Conservation (phyloP, 129 eudicot species). For the Tagetes patula region DNA sequence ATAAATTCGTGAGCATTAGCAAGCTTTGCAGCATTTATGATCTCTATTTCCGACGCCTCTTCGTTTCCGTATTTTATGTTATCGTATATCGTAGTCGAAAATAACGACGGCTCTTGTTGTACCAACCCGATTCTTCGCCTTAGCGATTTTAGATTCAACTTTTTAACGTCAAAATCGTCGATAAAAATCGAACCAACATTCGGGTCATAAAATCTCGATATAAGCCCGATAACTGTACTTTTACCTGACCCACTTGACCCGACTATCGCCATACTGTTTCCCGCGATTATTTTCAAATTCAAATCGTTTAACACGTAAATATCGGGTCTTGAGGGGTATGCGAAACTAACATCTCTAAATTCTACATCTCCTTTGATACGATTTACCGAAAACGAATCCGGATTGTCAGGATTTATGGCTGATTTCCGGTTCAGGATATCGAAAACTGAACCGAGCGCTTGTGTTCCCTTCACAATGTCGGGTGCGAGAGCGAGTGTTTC, state of each 20-base stretch:
- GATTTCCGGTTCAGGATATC: slow-evolving; percentile 60
- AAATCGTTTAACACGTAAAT: slow-evolving; percentile 49
- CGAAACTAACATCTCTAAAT: slow-evolving; percentile 58
- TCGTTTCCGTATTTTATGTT: slow-evolving; percentile 66
- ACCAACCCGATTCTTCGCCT: slow-evolving; percentile 68
- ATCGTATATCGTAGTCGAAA: slow-evolving; percentile 71
- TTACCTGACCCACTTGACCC: slow-evolving; percentile 93
- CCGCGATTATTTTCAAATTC: slow-evolving; percentile 46
- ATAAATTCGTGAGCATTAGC: slow-evolving; percentile 82
- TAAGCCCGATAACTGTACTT: slow-evolving; percentile 56
- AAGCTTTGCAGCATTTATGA: slow-evolving; percentile 64
- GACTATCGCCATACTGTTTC: slow-evolving; percentile 65
- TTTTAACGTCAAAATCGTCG: slow-evolving; percentile 55
- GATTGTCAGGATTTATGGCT: slow-evolving; percentile 51
- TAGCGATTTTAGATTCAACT: slow-evolving; percentile 52
- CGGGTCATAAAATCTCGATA: slow-evolving; percentile 81
- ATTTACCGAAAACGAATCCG: slow-evolving; percentile 27
- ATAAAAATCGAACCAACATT: slow-evolving; percentile 48
- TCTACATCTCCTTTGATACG: slow-evolving; percentile 59
- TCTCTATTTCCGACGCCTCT: slow-evolving; percentile 69
- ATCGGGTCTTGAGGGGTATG: slow-evolving; percentile 76
- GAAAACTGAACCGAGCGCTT: slow-evolving; percentile 68
- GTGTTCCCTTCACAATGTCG: slow-evolving; percentile 80
- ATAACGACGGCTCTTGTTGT: slow-evolving; percentile 81
- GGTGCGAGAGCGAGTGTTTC: slow-evolving; percentile 86